phyloP scores from a whole-genome alignment of 768 basidiomycete genomes.

The Mycena vulgaris region DNA sequence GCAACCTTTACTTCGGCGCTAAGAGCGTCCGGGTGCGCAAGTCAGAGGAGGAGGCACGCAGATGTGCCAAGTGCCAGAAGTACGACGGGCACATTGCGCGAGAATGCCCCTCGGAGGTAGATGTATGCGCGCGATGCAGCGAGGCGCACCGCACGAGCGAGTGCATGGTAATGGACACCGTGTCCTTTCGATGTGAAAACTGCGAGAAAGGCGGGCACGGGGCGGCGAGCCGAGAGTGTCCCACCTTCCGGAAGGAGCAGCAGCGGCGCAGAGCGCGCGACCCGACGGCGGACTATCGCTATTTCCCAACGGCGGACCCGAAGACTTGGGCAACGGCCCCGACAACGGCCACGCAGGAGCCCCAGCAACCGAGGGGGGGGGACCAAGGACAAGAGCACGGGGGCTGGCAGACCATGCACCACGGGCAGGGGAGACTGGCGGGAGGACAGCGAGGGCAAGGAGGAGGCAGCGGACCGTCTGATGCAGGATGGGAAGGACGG shows the following conservation, averaged over 20 bases:
- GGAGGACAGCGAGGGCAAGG: too few relatives aligned
- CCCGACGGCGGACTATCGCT: too few relatives aligned
- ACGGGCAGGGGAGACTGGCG: too few relatives aligned
- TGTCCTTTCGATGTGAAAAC: not conserved
- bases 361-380: too few relatives aligned
- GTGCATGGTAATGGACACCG: not conserved
- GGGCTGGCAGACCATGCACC: too few relatives aligned
- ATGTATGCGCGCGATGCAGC: conserved; percentile 1
- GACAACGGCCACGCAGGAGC: too few relatives aligned
- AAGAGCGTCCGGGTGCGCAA: not conserved
- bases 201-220: conserved; percentile 12
- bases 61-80: not conserved
- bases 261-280: not conserved
- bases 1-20: not conserved
- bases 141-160: not conserved
- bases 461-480: too few relatives aligned
- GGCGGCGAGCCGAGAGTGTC: not conserved
- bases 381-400: too few relatives aligned
- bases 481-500: too few relatives aligned
- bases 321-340: conserved; percentile 3
- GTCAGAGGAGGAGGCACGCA: not conserved
- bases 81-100: conserved; percentile 3
- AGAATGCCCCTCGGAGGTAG: not conserved
- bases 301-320: not conserved
- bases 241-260: not conserved